phyloP scores from a whole-genome alignment of 2,329 filamentous ascomycete species.

The Fusarium solani-melongenae region DNA sequence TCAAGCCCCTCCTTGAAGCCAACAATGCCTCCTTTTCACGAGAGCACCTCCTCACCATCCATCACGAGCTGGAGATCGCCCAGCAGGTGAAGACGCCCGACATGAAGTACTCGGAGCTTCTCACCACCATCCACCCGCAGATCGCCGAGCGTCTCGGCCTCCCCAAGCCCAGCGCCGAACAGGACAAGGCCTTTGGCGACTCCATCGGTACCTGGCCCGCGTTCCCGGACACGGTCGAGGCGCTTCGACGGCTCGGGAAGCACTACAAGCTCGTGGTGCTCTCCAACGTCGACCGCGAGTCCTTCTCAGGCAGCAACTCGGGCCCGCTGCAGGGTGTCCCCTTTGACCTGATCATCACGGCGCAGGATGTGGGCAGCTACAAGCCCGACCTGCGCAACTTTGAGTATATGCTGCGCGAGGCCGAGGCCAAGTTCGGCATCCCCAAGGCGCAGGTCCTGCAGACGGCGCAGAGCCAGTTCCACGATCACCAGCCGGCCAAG shows the following conservation, averaged over 20 bases:
- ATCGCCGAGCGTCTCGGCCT: slow-evolving; percentile 59
- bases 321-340: slow-evolving; percentile 60
- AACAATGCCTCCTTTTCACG: slow-evolving; percentile 45
- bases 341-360: slow-evolving; percentile 74
- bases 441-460: slow-evolving; percentile 67
- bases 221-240: slow-evolving; percentile 69
- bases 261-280: slow-evolving; percentile 69
- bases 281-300: slow-evolving; percentile 66
- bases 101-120: slow-evolving; percentile 69
- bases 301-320: slow-evolving; percentile 57
- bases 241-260: slow-evolving; percentile 60
- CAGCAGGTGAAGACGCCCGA: slow-evolving; percentile 67
- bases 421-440: slow-evolving; percentile 65
- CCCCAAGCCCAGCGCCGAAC: slow-evolving; percentile 47
- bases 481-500: slow-evolving; percentile 75
- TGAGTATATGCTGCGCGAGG: slow-evolving; percentile 68
- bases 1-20: slow-evolving; percentile 61
- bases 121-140: slow-evolving; percentile 60
- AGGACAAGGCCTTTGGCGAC: slow-evolving; percentile 62
- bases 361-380: slow-evolving; percentile 77
- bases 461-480: slow-evolving; percentile 75
- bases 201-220: slow-evolving; percentile 66
- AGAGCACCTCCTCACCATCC: slow-evolving; percentile 54
- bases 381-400: slow-evolving; percentile 77
- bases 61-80: slow-evolving; percentile 56